Conservation (phyloP, 352 stramenopile genomes). For the Globisporangium nunn region DNA sequence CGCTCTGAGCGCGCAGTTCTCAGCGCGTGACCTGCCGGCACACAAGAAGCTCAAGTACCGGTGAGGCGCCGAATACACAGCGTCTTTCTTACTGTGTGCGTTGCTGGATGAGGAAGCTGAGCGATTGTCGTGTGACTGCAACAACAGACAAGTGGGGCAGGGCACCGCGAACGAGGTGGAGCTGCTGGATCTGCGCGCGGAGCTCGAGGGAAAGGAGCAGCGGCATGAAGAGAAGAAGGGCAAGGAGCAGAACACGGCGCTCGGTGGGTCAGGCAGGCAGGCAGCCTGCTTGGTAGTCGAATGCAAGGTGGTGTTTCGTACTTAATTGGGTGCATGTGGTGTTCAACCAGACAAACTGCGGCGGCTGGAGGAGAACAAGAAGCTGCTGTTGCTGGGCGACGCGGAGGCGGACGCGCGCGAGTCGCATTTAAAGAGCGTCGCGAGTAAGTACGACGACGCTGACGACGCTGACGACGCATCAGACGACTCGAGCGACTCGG, state of each 20-base stretch:
- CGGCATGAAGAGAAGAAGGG: slow-evolving; percentile 70
- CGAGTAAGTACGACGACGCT: slow-evolving; percentile 85
- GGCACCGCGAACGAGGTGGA: slow-evolving; percentile 75
- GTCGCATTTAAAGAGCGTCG: slow-evolving; percentile 83
- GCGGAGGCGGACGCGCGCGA: slow-evolving; percentile 67
- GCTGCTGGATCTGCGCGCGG: slow-evolving; percentile 59
- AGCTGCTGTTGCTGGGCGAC: slow-evolving; percentile 71
- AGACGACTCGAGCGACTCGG: slow-evolving; percentile 57
- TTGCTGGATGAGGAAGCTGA: not conserved
- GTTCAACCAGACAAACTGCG: slow-evolving; percentile 48
- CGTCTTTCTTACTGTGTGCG: not conserved
- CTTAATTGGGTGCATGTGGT: too few species aligned
- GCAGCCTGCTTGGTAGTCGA: too few species aligned
- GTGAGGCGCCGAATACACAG: slow-evolving; percentile 20
- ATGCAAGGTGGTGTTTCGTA: too few species aligned
- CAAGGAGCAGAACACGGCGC: slow-evolving; percentile 73
- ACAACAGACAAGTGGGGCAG: slow-evolving; percentile 76
- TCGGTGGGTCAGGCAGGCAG: slow-evolving; percentile 58
- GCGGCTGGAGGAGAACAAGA: slow-evolving; percentile 77
- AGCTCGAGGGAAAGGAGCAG: slow-evolving; percentile 66
- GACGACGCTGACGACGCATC: slow-evolving; percentile 74
- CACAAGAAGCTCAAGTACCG: slow-evolving; percentile 82
- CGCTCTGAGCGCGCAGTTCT: slow-evolving; percentile 74
- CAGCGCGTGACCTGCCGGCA: slow-evolving; percentile 69
- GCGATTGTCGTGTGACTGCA: not conserved